Evolutionary conservation across 352 stramenopile species (phyloP).

Genomic region (Albugo candida): DNA sequence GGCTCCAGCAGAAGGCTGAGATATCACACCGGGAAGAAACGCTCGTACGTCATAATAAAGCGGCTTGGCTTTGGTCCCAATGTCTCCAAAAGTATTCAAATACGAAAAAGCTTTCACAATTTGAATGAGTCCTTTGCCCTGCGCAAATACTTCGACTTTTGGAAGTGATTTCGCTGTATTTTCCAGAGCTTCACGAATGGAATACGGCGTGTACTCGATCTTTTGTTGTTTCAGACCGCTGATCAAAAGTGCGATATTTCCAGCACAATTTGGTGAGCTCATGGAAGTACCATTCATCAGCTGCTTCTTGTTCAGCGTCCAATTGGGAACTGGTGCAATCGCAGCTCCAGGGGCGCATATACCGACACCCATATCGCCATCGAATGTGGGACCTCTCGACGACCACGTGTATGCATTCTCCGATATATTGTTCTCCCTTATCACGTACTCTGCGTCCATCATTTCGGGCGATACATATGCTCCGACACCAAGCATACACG

Average conservation of each 20-base stretch:
- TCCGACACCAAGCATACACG: slow-evolving; percentile 80
- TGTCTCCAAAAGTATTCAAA: slow-evolving; percentile 20
- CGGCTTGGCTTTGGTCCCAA: slow-evolving; percentile 32
- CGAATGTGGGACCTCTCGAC: slow-evolving; percentile 80
- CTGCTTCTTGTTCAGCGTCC: slow-evolving; percentile 89
- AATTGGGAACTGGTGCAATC: slow-evolving; percentile 88
- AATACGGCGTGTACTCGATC: slow-evolving; percentile 72
- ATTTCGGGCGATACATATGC: slow-evolving; percentile 91
- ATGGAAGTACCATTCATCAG: slow-evolving; percentile 97
- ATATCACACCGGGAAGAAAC: background rate
- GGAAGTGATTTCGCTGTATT: slow-evolving; percentile 50
- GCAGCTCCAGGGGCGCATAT: slow-evolving; percentile 87
- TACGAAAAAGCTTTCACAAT: slow-evolving; percentile 61
- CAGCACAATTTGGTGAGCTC: slow-evolving; percentile 86
- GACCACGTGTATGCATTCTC: slow-evolving; percentile 80
- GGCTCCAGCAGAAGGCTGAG: too few species aligned
- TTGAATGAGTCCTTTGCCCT: slow-evolving; percentile 69
- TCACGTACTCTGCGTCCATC: slow-evolving; percentile 85
- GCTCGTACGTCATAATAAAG: slow-evolving; percentile 16
- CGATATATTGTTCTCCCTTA: slow-evolving; percentile 39
- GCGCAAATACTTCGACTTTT: slow-evolving; percentile 48
- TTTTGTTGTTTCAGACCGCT: slow-evolving; percentile 70
- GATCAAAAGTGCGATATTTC: slow-evolving; percentile 85
- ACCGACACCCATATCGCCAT: slow-evolving; percentile 82
- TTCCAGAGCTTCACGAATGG: slow-evolving; percentile 76